Conservation (phyloP, 2,329 filamentous ascomycete species). For the Sclerotinia trifoliorum region DNA sequence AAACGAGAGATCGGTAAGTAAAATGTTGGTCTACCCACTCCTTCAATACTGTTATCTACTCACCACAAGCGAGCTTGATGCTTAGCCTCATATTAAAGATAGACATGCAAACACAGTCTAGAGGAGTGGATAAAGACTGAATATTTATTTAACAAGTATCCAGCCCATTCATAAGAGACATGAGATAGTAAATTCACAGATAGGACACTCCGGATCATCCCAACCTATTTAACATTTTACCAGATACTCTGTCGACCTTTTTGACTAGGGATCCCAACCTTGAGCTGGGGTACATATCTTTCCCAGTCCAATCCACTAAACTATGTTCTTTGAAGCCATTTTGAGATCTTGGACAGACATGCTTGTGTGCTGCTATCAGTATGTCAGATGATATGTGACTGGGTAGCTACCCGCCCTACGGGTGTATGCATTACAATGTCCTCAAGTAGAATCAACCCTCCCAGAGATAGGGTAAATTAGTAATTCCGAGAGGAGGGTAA, state of each 20-base stretch:
- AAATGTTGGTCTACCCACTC: background rate
- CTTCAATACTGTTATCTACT: background rate
- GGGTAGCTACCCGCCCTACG: background rate
- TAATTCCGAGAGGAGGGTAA: background rate
- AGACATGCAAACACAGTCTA: background rate
- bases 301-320: background rate
- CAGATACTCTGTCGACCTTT: background rate
- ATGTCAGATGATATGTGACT: constrained; percentile 1
- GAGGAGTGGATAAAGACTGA: background rate
- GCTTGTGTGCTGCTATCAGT: background rate
- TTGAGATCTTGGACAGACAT: background rate
- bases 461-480: constrained; percentile 9
- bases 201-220: background rate
- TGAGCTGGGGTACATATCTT: constrained; percentile 8
- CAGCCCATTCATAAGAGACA: background rate
- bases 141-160: background rate
- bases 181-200: background rate
- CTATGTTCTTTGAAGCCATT: background rate
- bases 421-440: background rate
- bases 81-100: background rate
- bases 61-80: background rate
- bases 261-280: background rate
- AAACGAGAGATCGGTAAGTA: background rate
- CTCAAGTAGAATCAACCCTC: background rate
- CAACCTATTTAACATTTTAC: background rate